Evolutionary conservation across 805 yeast genomes (phyloP).

Genomic region (Pichia gijzeniarum): DNA sequence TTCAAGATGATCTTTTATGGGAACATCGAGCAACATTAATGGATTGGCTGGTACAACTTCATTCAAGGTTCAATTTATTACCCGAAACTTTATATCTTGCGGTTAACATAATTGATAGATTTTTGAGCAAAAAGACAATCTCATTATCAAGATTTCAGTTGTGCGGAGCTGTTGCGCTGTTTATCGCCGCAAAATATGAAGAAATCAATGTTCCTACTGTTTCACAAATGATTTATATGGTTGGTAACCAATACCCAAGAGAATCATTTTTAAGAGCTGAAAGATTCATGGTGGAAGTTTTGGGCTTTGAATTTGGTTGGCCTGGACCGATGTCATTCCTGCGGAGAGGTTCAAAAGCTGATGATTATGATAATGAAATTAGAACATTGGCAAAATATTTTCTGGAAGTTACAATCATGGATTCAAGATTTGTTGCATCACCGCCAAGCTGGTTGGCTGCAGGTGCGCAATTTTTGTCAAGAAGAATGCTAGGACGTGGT

Average conservation of each 20-base stretch:
- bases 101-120: slow-evolving; percentile 80
- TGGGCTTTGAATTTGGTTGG: slow-evolving; percentile 70
- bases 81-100: slow-evolving; percentile 84
- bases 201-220: slow-evolving; percentile 88
- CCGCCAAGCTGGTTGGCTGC: slow-evolving; percentile 77
- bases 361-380: slow-evolving; percentile 75
- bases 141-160: slow-evolving; percentile 82
- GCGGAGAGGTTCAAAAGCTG: slow-evolving; percentile 85
- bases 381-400: slow-evolving; percentile 85
- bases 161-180: slow-evolving; percentile 86
- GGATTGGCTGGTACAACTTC: slow-evolving; percentile 89
- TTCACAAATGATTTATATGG: slow-evolving; percentile 74
- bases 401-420: slow-evolving; percentile 71
- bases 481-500: slow-evolving; percentile 70
- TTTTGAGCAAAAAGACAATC: slow-evolving; percentile 63
- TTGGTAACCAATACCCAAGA: slow-evolving; percentile 74
- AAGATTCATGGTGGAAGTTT: slow-evolving; percentile 62
- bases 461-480: slow-evolving; percentile 75
- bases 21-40: slow-evolving; percentile 77
- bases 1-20: slow-evolving; percentile 67
- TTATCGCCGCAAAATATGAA: slow-evolving; percentile 91
- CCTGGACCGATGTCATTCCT: slow-evolving; percentile 90
- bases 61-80: slow-evolving; percentile 67
- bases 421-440: slow-evolving; percentile 60
- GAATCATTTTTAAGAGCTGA: slow-evolving; percentile 79